These are phyloP conservation scores for Naganishia kalamii DNA, from an alignment of 768 basidiomycete species.

Conservation along the genomic window DNA sequence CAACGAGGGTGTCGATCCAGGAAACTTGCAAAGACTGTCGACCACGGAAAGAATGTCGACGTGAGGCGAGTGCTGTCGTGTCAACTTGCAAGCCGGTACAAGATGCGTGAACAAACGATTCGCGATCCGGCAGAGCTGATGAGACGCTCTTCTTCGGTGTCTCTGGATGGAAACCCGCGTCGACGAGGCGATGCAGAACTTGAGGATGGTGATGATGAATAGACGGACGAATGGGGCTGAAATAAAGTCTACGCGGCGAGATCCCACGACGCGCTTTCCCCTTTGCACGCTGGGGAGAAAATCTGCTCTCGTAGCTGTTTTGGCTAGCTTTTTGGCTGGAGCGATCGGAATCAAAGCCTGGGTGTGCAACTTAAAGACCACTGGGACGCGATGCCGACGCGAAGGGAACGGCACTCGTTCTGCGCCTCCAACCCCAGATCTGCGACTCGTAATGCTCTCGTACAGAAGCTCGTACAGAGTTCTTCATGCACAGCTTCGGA, in stretches of 20 bases:
- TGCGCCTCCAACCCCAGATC: neutral
- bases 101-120: neutral
- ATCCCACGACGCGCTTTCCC: neutral
- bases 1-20: neutral
- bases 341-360: too few relatives aligned
- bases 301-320: too few relatives aligned
- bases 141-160: neutral
- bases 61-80: neutral
- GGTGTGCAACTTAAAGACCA: too few relatives aligned
- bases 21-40: neutral
- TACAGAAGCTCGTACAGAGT: too few relatives aligned
- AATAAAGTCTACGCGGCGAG: neutral
- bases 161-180: neutral
- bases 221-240: neutral
- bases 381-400: neutral
- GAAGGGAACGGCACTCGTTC: neutral
- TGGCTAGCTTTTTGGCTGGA: too few relatives aligned
- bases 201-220: neutral
- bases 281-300: neutral
- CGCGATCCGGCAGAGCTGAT: neutral
- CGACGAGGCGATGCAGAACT: neutral
- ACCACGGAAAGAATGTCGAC: conserved; percentile 3
- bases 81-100: conserved; percentile 14
- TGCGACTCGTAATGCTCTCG: too few relatives aligned
- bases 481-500: too few relatives aligned